Percentiles rank a stretch among this genome's conserved stretches.
Evolutionary conservation across 805 yeast species (phyloP).

Genomic region (Zygosaccharomyces bailii): DNA sequence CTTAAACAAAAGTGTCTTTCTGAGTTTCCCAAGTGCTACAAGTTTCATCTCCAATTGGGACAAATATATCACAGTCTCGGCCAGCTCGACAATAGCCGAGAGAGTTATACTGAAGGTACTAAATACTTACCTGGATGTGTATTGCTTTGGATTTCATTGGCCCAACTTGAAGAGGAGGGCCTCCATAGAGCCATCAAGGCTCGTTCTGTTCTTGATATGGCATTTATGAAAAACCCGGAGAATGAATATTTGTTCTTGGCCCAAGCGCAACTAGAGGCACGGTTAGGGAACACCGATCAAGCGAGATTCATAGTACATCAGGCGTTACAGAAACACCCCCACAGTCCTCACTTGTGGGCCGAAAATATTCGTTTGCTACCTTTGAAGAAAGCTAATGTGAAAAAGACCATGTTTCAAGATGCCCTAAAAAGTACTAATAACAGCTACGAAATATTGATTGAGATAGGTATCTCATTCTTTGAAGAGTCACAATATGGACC

Average conservation of each 20-base stretch:
- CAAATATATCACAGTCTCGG: conserved; percentile 44
- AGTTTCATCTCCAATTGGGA: conserved; percentile 60
- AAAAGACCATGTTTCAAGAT: conserved; percentile 58
- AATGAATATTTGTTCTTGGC: conserved; percentile 56
- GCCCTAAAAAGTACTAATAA: conserved; percentile 69
- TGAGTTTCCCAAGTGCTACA: conserved; percentile 46
- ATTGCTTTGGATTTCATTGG: conserved; percentile 53
- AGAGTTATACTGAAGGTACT: conserved; percentile 48
- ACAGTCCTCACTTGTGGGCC: conserved; percentile 62
- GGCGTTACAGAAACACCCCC: conserved; percentile 58
- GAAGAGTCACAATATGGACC: conserved; percentile 57
- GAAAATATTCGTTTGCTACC: conserved; percentile 46
- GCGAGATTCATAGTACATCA: conserved; percentile 54
- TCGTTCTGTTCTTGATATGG: conserved; percentile 69
- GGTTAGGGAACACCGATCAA: conserved; percentile 46
- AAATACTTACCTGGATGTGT: conserved; percentile 43
- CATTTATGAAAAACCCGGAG: conserved; percentile 48
- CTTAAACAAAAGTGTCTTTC: conserved; percentile 45
- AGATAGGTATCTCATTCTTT: conserved; percentile 69
- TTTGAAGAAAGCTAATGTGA: conserved; percentile 42
- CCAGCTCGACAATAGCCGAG: conserved; percentile 43
- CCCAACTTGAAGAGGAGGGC: conserved; percentile 44
- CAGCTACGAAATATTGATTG: conserved; percentile 52
- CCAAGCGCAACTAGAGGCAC: conserved; percentile 54
- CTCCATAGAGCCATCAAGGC: conserved; percentile 51